Evolutionary conservation across 2,329 filamentous ascomycete species (phyloP), one percentile per base, ranked within the genome.

Genomic region (Ceratocystiopsis sp.): DNA sequence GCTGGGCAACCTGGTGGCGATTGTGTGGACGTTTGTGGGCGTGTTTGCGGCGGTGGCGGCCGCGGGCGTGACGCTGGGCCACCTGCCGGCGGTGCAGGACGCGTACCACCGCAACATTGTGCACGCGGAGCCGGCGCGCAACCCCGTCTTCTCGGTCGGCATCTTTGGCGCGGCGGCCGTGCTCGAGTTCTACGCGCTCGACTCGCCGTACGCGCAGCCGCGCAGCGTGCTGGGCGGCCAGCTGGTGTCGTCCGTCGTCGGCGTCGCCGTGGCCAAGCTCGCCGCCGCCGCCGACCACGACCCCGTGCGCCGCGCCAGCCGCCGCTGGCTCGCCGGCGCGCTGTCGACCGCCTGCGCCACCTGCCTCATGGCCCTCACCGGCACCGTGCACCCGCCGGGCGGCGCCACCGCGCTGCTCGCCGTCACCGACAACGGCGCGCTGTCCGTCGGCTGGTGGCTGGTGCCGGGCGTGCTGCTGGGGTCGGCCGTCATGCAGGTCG

Each of bases 111-210:
- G 5, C 25, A 29, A 29, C 25, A 10, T 6, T 10, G 25, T 2
- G 25, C 25, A 29, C 25, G 25, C 25, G 25, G 7, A 29, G 25
- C 25, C 25, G 25, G 55, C 61, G 8, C 65, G 67, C 43, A 64
- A 67, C 25, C 67, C 66, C 0, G 76, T 78, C 1, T 62, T 75
- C 12, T 71, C 83, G n/a, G 65, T 84, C 47, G 79, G 69, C 42
- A 81, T 77, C 57, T 81, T 84, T 57, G 81, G 81, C 42, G 81
- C 81, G 5, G 75, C 79, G 3, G 80, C 81, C 14, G 78, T 86
- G n/a, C 69, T 86, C 35, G 72, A 82, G 52, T 86, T 82, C 58
- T 77, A 78, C 52, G 68, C 74, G 39, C 78, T 84, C 50, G 75
- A 81, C 41, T 79, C 79, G 0, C 80, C 81, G 0, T 69, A 86